These are phyloP conservation scores for Scutellaria baicalensis DNA, from an alignment of 257 asterid species.

Conservation along the genomic window DNA sequence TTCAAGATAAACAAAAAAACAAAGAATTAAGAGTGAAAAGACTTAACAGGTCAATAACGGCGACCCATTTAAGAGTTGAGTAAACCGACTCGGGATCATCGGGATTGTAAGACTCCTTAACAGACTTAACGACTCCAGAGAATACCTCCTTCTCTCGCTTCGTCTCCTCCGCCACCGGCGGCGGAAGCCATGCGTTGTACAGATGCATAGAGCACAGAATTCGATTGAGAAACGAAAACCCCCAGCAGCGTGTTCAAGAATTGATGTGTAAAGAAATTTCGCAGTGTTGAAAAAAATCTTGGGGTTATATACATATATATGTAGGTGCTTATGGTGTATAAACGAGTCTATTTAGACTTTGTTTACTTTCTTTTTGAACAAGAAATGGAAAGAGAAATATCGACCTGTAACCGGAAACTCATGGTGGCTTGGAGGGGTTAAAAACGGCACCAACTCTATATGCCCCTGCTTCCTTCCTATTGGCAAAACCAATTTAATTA, in stretches of 20 bases:
- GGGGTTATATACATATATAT: background rate
- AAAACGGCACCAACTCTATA: background rate
- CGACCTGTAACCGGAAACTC: slow-evolving; percentile 25
- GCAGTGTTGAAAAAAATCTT: background rate
- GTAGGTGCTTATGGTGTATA: background rate
- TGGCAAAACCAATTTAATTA: no score
- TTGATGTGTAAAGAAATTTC: background rate
- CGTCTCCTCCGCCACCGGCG: slow-evolving; percentile 94
- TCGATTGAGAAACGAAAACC: slow-evolving; percentile 2
- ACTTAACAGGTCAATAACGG: slow-evolving; percentile 89
- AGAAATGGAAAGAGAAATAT: slow-evolving; percentile 30
- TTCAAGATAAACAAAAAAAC: background rate
- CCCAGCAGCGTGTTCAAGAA: background rate
- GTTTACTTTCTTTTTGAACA: slow-evolving; percentile 53
- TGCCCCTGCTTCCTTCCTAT: no score
- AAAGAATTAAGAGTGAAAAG: background rate
- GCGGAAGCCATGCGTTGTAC: slow-evolving; percentile 96
- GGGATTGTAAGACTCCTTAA: slow-evolving; percentile 53
- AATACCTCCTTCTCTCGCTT: slow-evolving; percentile 80
- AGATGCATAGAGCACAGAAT: slow-evolving; percentile 54
- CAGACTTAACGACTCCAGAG: slow-evolving; percentile 59
- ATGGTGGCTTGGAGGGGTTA: slow-evolving; percentile 10
- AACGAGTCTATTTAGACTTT: background rate
- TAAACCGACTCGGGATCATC: slow-evolving; percentile 91
- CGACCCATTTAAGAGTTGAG: slow-evolving; percentile 80